Evolutionary conservation across 345 rosid species (phyloP), one percentile per base, ranked within the genome.

Genomic region (Eucalyptus sideroxylon): DNA sequence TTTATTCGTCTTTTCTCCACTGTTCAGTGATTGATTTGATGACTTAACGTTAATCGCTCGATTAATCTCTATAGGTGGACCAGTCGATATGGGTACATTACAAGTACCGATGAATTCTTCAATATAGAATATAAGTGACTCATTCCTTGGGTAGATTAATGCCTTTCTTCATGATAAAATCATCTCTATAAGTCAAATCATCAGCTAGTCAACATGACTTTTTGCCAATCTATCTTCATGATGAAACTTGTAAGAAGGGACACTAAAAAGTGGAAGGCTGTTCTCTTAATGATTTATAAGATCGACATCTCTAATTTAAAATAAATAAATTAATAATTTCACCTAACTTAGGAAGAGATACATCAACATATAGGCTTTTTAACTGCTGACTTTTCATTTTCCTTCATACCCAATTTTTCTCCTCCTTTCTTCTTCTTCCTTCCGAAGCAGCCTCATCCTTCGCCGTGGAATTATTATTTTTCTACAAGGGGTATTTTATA

Each of bases 1-100:
- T 77, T 37, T 40, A 15, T 69, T 69, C 1, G 0, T 40, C 26
- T 34, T 5, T 9, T 69, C 16, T 37, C 4, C 2, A 4, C 3
- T 14, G 3, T 11, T 3, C 3, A 21, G 5, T 8, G 9, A 40
- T 40, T 6, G 59, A 53, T 53, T 53, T 53, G 83, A 23, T 40
- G 44, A 11, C 45, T 21, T 37, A 44, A 21, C 3, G 3, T 23
- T 77, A 40, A 77, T 11, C 47, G 2, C 83, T 21, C 1, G 1
- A 77, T 15, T 37, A 21, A 77, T 77, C 83, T 77, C 26, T 26
- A 21, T 21, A 77, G 16, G 11, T 37, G 82, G 82, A 37, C 45
- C 6, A 5, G 8, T 72, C 5, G 1, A 37, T 72, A 10, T 37
- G 82, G 1, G 7, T 2, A 19, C 26, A 19, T 21, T 6, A 10